phyloP scores from a whole-genome alignment of 1,284 basidiomycete species.

The Exobasidium rhododendri region DNA sequence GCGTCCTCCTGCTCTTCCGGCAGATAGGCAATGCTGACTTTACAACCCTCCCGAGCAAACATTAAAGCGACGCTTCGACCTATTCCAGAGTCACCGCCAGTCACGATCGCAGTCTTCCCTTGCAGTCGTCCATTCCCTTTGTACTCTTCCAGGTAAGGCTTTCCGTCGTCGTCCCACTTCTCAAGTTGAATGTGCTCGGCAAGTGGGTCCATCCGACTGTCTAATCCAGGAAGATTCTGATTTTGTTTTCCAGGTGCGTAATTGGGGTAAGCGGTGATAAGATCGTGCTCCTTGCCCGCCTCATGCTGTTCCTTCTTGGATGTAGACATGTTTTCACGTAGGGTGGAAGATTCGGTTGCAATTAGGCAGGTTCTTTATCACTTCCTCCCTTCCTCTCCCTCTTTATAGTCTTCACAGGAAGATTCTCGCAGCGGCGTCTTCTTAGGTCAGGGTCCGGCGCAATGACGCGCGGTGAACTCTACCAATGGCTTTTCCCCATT shows the following conservation, averaged over 20 bases:
- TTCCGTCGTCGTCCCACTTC: constrained; percentile 63
- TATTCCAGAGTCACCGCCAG: constrained; percentile 64
- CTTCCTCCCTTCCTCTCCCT: too few relatives aligned
- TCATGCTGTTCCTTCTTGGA: too few relatives aligned
- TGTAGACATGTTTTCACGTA: too few relatives aligned
- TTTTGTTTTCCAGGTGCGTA: constrained; percentile 33
- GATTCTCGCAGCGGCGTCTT: too few relatives aligned
- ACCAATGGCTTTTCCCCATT: too few relatives aligned
- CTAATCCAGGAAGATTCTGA: constrained; percentile 31
- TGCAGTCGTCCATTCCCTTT: constrained; percentile 60
- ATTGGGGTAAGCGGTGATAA: constrained; percentile 43
- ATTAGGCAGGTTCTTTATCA: too few relatives aligned
- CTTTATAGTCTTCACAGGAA: too few relatives aligned
- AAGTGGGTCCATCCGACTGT: constrained; percentile 52
- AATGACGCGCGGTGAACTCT: too few relatives aligned
- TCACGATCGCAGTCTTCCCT: constrained; percentile 65
- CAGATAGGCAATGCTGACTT: constrained; percentile 67
- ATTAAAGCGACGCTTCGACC: constrained; percentile 64
- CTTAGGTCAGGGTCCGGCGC: too few relatives aligned
- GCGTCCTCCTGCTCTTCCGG: constrained; percentile 64
- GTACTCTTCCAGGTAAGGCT: constrained; percentile 62
- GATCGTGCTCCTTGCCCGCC: constrained; percentile 2
- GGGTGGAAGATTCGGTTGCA: too few relatives aligned
- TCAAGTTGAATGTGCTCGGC: constrained; percentile 63
- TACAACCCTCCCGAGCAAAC: constrained; percentile 66